Evolutionary conservation across 1,139 yeast genomes (phyloP).

Genomic region (Ogataea hybrid): DNA sequence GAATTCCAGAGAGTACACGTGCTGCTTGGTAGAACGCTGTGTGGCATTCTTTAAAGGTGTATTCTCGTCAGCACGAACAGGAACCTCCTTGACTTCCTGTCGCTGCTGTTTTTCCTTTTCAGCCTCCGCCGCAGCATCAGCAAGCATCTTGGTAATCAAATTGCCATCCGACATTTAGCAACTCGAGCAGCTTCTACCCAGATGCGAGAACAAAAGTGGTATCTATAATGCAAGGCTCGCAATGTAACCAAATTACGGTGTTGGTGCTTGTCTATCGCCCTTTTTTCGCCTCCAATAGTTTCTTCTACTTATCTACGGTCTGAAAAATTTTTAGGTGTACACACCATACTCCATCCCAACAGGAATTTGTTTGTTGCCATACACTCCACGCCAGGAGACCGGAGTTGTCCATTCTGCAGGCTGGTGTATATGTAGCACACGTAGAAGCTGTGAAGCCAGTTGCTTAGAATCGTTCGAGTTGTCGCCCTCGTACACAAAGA

Average conservation of each 20-base stretch:
- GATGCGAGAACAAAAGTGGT: constrained; percentile 1
- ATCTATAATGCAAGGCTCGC: constrained; percentile 5
- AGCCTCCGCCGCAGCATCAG: constrained; percentile 31
- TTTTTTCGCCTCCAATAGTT: constrained; percentile 1
- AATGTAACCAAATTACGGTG: neutral
- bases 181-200: constrained; percentile 1
- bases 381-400: constrained; percentile 79
- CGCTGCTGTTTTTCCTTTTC: constrained; percentile 19
- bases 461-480: constrained; percentile 69
- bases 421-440: constrained; percentile 29
- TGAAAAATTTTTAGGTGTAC: constrained; percentile 45
- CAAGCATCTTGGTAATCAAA: constrained; percentile 26
- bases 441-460: constrained; percentile 44
- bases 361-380: constrained; percentile 71
- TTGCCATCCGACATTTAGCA: constrained; percentile 18
- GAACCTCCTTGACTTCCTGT: constrained; percentile 1
- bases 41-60: neutral
- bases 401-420: constrained; percentile 50
- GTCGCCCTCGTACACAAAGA: constrained; percentile 86
- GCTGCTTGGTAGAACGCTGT: constrained; percentile 37
- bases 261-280: constrained; percentile 2
- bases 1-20: constrained; percentile 40
- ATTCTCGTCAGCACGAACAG: constrained; percentile 34
- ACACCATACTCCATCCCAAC: constrained; percentile 74
- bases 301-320: constrained; percentile 9